Conservation (phyloP, 192 early-diverging fungal genomes). For the Coemansia sp. region DNA sequence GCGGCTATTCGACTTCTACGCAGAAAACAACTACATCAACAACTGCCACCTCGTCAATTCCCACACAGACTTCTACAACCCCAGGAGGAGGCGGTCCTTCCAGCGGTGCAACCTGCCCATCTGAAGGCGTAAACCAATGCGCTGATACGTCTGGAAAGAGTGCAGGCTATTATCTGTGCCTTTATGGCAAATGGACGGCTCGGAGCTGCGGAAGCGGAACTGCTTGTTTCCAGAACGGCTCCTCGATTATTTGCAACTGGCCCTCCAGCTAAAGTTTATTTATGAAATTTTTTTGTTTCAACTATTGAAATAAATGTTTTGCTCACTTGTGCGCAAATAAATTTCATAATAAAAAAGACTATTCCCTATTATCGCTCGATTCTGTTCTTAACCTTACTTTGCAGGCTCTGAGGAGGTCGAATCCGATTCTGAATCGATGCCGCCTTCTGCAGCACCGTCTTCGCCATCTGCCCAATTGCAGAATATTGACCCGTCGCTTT, state of each 20-base stretch:
- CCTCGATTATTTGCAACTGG: conserved; percentile 30
- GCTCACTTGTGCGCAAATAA: too few species aligned
- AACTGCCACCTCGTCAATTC: not conserved
- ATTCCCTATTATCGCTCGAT: not conserved
- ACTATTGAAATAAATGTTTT: not conserved
- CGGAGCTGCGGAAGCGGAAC: conserved; percentile 34
- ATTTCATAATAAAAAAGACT: not conserved
- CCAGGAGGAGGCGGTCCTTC: conserved; percentile 20
- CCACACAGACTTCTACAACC: conserved; percentile 2
- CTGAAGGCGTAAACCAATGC: conserved; percentile 19
- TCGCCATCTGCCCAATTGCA: not conserved
- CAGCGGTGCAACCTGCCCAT: conserved; percentile 18
- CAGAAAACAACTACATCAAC: conserved; percentile 5
- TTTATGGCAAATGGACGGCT: conserved; percentile 29
- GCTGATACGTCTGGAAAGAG: conserved; percentile 17
- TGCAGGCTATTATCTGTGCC: conserved; percentile 28
- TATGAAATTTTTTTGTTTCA: not conserved
- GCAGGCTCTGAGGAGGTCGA: not conserved
- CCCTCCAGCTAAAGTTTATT: conserved; percentile 11
- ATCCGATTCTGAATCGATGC: too few species aligned
- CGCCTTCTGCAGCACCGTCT: not conserved
- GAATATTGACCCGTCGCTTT: not conserved
- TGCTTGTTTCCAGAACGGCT: conserved; percentile 25
- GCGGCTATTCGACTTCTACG: not conserved
- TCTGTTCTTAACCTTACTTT: not conserved